Base-by-base conservation (phyloP, 2,329 filamentous ascomycete species). In the Akanthomyces muscarius region DNA sequence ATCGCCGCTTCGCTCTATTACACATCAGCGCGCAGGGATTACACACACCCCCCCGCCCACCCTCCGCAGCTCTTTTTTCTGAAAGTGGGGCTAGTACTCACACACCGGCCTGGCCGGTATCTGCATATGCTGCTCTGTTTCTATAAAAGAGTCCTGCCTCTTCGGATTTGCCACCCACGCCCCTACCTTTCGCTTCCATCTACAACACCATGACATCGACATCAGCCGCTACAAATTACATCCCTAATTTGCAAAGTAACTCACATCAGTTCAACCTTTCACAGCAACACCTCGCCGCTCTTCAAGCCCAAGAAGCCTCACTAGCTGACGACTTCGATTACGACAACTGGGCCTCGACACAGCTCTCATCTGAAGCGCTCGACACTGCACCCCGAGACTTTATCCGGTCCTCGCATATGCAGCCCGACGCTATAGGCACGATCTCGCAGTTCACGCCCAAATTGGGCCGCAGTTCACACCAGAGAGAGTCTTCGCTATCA, bases 401-500 rank as follows among this genome's bases (percentile, higher is more conserved):
- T 0, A 28, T 60, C 45, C 48, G 63, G 8, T 57, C 68, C 59
- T 70, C 72, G 56, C 69, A 74, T 41, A 78, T 79, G 78, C 77
- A 78, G 68, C 71, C 77, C 30, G 79, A 81, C 63, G 58, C 73
- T 16, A 81, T 77, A 78, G 71, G 75, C 61, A 65, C 69, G 25
- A 66, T 72, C 61, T 70, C 71, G 64, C 77, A 78, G 64, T 71
- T 75, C 65, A 75, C 75, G 44, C 72, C 75, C 25, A 76, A 75
- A 69, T 65, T 74, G 45, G 72, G 73, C 62, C 76, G 78, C 18
- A 71, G 78, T 44, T 69, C 77, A 30, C 85, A 88, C 68, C 79
- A 87, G 52, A 81, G 85, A 67, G 84, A 87, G 66, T 84, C 85
- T 2, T 87, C 85, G 7, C 74, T 86, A 44, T 87, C 85, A 0